These are phyloP conservation scores for Sclerotinia glacialis DNA, from an alignment of 2,329 filamentous ascomycete genomes.

Conservation along the genomic window DNA sequence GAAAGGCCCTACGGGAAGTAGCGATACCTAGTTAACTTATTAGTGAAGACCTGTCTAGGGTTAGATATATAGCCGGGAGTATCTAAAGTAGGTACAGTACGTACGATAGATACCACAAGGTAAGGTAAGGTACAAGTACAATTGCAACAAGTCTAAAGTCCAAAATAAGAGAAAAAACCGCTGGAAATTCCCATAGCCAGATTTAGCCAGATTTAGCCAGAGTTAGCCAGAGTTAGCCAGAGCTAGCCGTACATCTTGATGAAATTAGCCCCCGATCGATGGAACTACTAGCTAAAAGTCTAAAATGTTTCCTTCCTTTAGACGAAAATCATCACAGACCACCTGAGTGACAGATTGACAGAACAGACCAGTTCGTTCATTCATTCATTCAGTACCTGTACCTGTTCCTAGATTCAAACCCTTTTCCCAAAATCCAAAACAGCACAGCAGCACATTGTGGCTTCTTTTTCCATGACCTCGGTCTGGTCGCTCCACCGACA, in stretches of 20 bases:
- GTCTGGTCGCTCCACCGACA: conserved; percentile 14
- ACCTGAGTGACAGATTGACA: conserved; percentile 10
- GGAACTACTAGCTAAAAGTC: background rate
- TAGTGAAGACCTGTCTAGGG: background rate
- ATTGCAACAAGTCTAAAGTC: background rate
- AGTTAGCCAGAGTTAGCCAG: no score
- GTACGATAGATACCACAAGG: background rate
- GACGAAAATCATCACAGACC: conserved; percentile 15
- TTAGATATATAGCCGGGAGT: background rate
- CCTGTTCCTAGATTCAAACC: background rate
- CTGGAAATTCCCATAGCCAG: background rate
- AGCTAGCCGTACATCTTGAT: background rate
- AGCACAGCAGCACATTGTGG: conserved; percentile 13
- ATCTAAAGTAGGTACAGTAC: conserved; percentile 3
- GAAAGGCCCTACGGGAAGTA: background rate
- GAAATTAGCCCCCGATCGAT: conserved; percentile 11
- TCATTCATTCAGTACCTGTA: background rate
- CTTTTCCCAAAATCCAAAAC: background rate
- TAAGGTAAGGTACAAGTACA: conserved; percentile 1
- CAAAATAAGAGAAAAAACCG: background rate
- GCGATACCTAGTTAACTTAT: background rate
- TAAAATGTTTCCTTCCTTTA: conserved; percentile 7
- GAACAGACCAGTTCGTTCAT: background rate
- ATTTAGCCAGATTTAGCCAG: no score
- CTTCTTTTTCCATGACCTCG: conserved; percentile 9